phyloP scores from a whole-genome alignment of 2,329 filamentous ascomycete species.

The Cyanodermella asteris region DNA sequence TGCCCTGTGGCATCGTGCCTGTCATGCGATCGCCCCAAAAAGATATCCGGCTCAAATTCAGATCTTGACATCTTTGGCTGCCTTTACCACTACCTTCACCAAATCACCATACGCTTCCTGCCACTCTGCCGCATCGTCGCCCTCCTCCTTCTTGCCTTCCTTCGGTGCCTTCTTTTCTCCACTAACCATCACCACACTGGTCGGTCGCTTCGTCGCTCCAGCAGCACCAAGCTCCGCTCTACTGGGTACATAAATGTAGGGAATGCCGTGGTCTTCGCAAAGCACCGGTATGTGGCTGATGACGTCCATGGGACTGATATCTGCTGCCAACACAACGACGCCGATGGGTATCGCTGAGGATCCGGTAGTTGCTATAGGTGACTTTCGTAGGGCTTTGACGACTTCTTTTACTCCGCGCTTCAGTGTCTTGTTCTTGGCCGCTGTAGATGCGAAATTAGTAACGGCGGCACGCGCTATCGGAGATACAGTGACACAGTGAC shows the following conservation, averaged over 20 bases:
- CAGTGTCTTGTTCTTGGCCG: constrained; percentile 83
- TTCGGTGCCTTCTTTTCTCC: constrained; percentile 28
- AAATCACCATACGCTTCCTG: constrained; percentile 32
- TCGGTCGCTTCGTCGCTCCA: constrained; percentile 85
- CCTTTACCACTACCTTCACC: constrained; percentile 36
- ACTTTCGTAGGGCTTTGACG: constrained; percentile 94
- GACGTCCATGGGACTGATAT: constrained; percentile 97
- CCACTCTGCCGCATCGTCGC: constrained; percentile 25
- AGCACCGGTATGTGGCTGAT: constrained; percentile 95
- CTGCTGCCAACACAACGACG: constrained; percentile 80
- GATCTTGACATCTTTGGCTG: constrained; percentile 33
- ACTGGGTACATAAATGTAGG: constrained; percentile 85
- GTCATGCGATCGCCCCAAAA: no score
- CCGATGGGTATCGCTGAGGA: constrained; percentile 40
- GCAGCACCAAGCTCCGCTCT: constrained; percentile 86
- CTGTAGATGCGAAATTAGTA: constrained; percentile 24
- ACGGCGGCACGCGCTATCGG: constrained; percentile 2
- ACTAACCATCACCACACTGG: constrained; percentile 75
- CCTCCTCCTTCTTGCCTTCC: constrained; percentile 24
- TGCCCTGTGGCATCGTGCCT: no score
- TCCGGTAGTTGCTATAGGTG: constrained; percentile 43
- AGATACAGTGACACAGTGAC: constrained; percentile 1
- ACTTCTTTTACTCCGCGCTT: constrained; percentile 98
- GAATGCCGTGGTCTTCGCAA: constrained; percentile 94
- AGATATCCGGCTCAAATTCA: no score